A percentile compares a stretch with the other conserved stretches of the same genome.
phyloP scores from a whole-genome alignment of 352 stramenopile genomes.

The Phytopythium kandeliae region DNA sequence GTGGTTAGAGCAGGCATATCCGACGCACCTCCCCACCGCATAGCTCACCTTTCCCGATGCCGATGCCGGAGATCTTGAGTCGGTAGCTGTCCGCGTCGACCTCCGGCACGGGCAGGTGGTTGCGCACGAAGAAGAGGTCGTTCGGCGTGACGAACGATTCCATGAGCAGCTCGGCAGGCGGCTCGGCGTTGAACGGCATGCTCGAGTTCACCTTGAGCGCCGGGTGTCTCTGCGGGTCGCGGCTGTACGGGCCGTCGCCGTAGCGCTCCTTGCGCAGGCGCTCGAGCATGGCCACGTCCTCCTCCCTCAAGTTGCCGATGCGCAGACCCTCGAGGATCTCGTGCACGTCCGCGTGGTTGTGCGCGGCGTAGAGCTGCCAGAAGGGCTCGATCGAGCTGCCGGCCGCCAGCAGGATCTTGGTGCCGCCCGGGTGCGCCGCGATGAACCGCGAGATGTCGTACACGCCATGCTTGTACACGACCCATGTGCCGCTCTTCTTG shows the following conservation, averaged over 20 bases:
- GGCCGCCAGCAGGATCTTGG: constrained; percentile 87
- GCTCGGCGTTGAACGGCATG: constrained; percentile 95
- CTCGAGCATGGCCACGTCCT: constrained; percentile 87
- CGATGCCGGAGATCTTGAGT: constrained; percentile 65
- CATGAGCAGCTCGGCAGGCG: constrained; percentile 89
- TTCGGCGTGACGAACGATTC: constrained; percentile 95
- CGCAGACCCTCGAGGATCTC: constrained; percentile 88
- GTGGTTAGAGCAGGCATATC: too few species aligned
- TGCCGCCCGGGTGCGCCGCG: constrained; percentile 88
- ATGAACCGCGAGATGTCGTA: constrained; percentile 98
- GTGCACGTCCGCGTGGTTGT: constrained; percentile 92
- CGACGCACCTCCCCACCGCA: too few species aligned
- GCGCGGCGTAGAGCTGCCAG: constrained; percentile 96
- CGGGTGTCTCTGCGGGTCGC: constrained; percentile 87
- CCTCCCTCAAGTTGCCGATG: constrained; percentile 86
- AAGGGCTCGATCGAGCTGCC: constrained; percentile 89
- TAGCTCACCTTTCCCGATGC: constrained; percentile 35
- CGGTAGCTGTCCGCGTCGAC: constrained; percentile 56
- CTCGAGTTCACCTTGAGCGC: constrained; percentile 91
- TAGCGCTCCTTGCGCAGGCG: constrained; percentile 76
- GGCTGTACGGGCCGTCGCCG: constrained; percentile 89
- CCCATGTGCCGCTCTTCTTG: constrained; percentile 84
- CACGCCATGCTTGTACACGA: constrained; percentile 91
- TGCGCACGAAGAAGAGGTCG: constrained; percentile 96
- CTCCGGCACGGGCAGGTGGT: constrained; percentile 96